Percentiles rank a stretch among this genome's conserved stretches.
These are phyloP conservation scores for Porcisia hertigi DNA, from an alignment of 208 protist species.

Conservation along the genomic window DNA sequence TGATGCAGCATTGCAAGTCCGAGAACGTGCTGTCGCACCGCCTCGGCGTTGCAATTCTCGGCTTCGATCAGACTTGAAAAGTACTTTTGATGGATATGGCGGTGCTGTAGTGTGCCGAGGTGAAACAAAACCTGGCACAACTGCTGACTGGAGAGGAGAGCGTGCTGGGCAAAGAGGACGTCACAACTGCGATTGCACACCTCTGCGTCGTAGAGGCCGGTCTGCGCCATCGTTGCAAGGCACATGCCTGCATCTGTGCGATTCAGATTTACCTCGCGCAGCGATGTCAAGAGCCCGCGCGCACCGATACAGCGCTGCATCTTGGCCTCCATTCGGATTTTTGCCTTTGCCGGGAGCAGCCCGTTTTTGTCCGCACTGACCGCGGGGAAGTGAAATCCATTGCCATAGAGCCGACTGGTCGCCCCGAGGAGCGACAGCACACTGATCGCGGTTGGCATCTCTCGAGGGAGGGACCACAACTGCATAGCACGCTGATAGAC, in stretches of 20 bases:
- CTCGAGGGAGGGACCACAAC: slow-evolving; percentile 49
- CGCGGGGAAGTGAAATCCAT: slow-evolving; percentile 59
- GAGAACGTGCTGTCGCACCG: slow-evolving; percentile 56
- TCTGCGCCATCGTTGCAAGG: slow-evolving; percentile 65
- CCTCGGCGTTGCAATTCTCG: slow-evolving; percentile 69
- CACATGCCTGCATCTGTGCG: slow-evolving; percentile 82
- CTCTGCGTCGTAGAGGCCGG: slow-evolving; percentile 82
- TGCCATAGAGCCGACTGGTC: slow-evolving; percentile 56
- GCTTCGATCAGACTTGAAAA: slow-evolving; percentile 72
- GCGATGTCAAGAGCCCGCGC: slow-evolving; percentile 56
- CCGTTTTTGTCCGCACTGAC: slow-evolving; percentile 52
- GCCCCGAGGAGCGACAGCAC: slow-evolving; percentile 72
- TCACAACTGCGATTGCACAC: slow-evolving; percentile 83
- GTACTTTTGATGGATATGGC: slow-evolving; percentile 79
- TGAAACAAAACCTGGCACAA: slow-evolving; percentile 76
- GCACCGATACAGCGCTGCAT: slow-evolving; percentile 75
- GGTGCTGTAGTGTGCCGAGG: slow-evolving; percentile 86
- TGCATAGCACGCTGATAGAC: slow-evolving; percentile 52
- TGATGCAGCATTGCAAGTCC: slow-evolving; percentile 87
- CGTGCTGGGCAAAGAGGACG: slow-evolving; percentile 64
- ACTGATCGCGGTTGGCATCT: slow-evolving; percentile 39
- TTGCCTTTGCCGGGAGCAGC: slow-evolving; percentile 78
- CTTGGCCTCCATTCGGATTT: slow-evolving; percentile 88
- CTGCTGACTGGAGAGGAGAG: slow-evolving; percentile 77
- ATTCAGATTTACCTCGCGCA: slow-evolving; percentile 58